phyloP scores from a whole-genome alignment of 192 early-diverging fungal genomes.

The Gigaspora rosea region DNA sequence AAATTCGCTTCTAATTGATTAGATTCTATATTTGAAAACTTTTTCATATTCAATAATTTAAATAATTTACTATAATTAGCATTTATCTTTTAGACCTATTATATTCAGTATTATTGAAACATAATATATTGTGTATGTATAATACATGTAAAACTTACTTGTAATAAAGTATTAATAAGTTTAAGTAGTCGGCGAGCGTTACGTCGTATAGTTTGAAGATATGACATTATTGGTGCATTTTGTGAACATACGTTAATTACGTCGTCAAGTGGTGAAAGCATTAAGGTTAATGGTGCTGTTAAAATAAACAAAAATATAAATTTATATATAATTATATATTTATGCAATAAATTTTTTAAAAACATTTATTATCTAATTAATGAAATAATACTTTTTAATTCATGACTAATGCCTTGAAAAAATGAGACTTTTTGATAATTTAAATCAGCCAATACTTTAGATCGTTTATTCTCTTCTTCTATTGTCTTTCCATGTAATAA shows the following conservation, averaged over 20 bases:
- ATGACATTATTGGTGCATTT: too few species aligned
- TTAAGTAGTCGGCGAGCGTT: slow-evolving; percentile 60
- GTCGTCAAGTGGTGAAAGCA: too few species aligned
- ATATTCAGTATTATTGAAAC: neutral
- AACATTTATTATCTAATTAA: neutral
- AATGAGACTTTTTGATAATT: too few species aligned
- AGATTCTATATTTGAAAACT: neutral
- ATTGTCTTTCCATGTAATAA: slow-evolving; percentile 38
- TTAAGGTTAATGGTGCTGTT: too few species aligned
- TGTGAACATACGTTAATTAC: too few species aligned
- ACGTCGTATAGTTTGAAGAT: slow-evolving; percentile 19
- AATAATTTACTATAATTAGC: too few species aligned
- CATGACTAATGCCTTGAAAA: too few species aligned
- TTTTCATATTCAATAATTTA: neutral
- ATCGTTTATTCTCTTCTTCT: slow-evolving; percentile 43
- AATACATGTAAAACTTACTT: slow-evolving; percentile 35
- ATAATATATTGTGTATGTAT: too few species aligned
- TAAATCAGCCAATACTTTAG: slow-evolving; percentile 25
- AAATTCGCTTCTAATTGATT: slow-evolving; percentile 39
- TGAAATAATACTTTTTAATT: slow-evolving; percentile 5
- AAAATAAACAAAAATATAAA: too few species aligned
- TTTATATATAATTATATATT: slow-evolving; percentile 38
- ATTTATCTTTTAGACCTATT: too few species aligned
- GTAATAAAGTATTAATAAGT: slow-evolving; percentile 58
- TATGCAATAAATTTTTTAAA: neutral